Conservation (phyloP, 2,329 filamentous ascomycete species). For the Didymella segeticola region DNA sequence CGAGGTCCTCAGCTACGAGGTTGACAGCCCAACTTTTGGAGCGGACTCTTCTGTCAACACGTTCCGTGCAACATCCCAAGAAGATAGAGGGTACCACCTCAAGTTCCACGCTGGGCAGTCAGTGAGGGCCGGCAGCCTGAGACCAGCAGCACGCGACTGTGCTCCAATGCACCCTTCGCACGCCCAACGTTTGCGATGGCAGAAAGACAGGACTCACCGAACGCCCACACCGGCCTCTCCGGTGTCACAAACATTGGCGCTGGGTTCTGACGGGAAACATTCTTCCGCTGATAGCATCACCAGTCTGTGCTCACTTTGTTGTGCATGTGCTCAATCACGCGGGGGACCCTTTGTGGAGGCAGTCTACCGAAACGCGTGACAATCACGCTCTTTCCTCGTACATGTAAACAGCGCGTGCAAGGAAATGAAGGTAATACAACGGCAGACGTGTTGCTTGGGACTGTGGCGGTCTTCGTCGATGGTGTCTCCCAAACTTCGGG, state of each 20-base stretch:
- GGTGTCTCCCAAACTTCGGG: background rate
- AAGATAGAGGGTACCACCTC: slow-evolving; percentile 1
- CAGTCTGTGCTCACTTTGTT: slow-evolving; percentile 6
- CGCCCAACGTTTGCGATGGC: slow-evolving; percentile 1
- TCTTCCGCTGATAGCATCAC: slow-evolving; percentile 1
- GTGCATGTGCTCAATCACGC: slow-evolving; percentile 12
- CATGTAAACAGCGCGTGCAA: slow-evolving; percentile 8
- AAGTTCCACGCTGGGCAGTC: slow-evolving; percentile 6
- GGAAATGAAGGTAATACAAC: slow-evolving; percentile 10
- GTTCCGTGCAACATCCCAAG: slow-evolving; percentile 14
- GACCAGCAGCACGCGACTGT: slow-evolving; percentile 3
- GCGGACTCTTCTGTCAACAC: slow-evolving; percentile 5
- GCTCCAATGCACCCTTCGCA: background rate
- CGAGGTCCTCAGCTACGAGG: background rate
- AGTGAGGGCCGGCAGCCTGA: background rate
- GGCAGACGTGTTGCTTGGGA: slow-evolving; percentile 8
- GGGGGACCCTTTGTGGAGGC: background rate
- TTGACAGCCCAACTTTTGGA: slow-evolving; percentile 1
- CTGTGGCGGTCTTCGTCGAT: background rate
- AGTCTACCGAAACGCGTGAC: slow-evolving; percentile 1
- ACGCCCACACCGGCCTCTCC: slow-evolving; percentile 3
- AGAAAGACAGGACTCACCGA: background rate
- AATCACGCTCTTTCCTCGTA: background rate
- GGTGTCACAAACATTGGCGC: slow-evolving; percentile 15
- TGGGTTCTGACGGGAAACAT: background rate